Conservation (phyloP, 306 rosid genomes). For the Casuarina equisetifolia region DNA sequence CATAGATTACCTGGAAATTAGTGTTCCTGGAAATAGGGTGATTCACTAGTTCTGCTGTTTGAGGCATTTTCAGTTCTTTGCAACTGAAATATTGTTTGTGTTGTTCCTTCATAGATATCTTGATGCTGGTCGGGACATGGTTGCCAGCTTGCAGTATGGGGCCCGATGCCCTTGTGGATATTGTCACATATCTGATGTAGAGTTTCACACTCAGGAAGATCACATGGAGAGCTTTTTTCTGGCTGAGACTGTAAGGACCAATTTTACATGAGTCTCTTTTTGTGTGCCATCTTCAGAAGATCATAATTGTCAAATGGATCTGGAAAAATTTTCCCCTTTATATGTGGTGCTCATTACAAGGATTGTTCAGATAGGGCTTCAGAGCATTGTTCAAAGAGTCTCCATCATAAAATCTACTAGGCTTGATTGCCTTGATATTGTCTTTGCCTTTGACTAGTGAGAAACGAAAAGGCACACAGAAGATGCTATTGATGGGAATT, state of each 20-base stretch:
- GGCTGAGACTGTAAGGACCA: slow-evolving; percentile 80
- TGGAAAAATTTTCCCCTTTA: not conserved
- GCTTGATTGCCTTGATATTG: not conserved
- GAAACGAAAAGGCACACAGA: not conserved
- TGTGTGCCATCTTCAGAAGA: slow-evolving; percentile 1
- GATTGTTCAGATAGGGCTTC: not conserved
- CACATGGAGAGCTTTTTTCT: slow-evolving; percentile 99
- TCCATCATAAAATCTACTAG: not conserved
- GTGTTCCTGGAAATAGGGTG: not conserved
- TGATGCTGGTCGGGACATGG: slow-evolving; percentile 91
- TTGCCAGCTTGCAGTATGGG: slow-evolving; percentile 87
- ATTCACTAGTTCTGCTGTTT: not conserved
- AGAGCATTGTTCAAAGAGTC: slow-evolving; percentile 1
- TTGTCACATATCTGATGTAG: slow-evolving; percentile 96
- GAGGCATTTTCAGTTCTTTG: not conserved
- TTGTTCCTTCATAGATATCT: slow-evolving; percentile 67
- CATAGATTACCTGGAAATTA: not conserved
- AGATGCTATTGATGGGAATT: not conserved
- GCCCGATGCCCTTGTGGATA: slow-evolving; percentile 92
- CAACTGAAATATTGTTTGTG: slow-evolving; percentile 15
- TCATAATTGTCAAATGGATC: not conserved
- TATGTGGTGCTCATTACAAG: not conserved
- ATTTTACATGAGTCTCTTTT: slow-evolving; percentile 14
- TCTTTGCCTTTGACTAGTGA: not conserved
- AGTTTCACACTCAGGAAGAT: slow-evolving; percentile 85